Evolutionary conservation across 1,284 basidiomycete genomes (phyloP).

Genomic region (Pholiota adiposa): DNA sequence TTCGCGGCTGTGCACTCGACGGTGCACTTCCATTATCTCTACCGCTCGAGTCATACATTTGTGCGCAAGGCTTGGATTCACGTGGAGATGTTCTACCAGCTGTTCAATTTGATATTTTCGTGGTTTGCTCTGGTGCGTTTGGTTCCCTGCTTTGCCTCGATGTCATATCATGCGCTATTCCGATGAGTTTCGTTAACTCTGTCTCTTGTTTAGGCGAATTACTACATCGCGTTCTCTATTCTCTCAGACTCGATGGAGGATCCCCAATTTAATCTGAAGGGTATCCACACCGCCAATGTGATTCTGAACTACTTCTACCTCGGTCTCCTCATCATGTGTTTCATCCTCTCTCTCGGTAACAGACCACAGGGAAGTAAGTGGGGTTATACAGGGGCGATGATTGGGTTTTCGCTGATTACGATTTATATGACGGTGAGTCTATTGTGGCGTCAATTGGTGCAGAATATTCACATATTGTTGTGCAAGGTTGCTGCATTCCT

Average conservation of each 20-base stretch:
- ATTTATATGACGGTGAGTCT: slow-evolving; percentile 86
- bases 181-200: background rate
- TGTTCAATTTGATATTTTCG: slow-evolving; percentile 88
- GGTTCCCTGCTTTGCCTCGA: background rate
- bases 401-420: slow-evolving; percentile 89
- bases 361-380: slow-evolving; percentile 88
- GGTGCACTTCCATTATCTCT: slow-evolving; percentile 92
- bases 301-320: slow-evolving; percentile 89
- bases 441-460: background rate
- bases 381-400: slow-evolving; percentile 80
- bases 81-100: slow-evolving; percentile 91
- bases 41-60: slow-evolving; percentile 86
- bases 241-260: slow-evolving; percentile 76
- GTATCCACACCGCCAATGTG: slow-evolving; percentile 75
- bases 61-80: slow-evolving; percentile 93
- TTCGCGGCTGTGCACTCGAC: slow-evolving; percentile 92
- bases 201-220: slow-evolving; percentile 68
- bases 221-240: slow-evolving; percentile 86
- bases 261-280: slow-evolving; percentile 55
- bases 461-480: background rate
- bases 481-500: slow-evolving; percentile 74
- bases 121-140: slow-evolving; percentile 83
- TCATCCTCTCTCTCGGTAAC: slow-evolving; percentile 91
- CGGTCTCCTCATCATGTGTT: slow-evolving; percentile 87
- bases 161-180: background rate